Evolutionary conservation across 768 basidiomycete species (phyloP).

Genomic region (Suillus cothurnatus): DNA sequence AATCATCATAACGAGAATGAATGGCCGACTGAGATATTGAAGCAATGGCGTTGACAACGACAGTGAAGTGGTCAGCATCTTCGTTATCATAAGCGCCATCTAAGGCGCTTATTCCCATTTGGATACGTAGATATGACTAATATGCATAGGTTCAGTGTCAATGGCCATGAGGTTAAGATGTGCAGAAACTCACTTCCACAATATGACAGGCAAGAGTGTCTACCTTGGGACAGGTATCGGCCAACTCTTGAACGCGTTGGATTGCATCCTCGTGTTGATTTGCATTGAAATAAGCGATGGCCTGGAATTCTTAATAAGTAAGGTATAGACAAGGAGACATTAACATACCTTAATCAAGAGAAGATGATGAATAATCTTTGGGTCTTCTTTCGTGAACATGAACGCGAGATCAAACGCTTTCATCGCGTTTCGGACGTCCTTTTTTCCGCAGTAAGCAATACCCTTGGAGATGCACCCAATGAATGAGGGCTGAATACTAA

Average conservation of each 20-base stretch:
- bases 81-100: not conserved
- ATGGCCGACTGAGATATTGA: not conserved
- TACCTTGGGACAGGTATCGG: not conserved
- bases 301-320: not conserved
- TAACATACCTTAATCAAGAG: not conserved
- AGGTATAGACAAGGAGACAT: not conserved
- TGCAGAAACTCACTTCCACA: not conserved
- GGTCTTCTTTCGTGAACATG: not conserved
- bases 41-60: not conserved
- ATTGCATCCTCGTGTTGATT: not conserved
- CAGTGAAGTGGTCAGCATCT: not conserved
- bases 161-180: not conserved
- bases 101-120: not conserved
- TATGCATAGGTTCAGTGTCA: not conserved
- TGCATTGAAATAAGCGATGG: not conserved
- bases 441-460: too few species aligned
- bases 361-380: not conserved
- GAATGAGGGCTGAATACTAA: too few species aligned
- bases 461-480: too few species aligned
- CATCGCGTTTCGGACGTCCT: too few species aligned
- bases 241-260: not conserved
- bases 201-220: not conserved
- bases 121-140: not conserved
- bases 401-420: not conserved
- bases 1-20: not conserved